Percentiles rank a stretch among this genome's conserved stretches.
Evolutionary conservation across 306 rosid genomes (phyloP).

Genomic region (Vigna angularis): DNA sequence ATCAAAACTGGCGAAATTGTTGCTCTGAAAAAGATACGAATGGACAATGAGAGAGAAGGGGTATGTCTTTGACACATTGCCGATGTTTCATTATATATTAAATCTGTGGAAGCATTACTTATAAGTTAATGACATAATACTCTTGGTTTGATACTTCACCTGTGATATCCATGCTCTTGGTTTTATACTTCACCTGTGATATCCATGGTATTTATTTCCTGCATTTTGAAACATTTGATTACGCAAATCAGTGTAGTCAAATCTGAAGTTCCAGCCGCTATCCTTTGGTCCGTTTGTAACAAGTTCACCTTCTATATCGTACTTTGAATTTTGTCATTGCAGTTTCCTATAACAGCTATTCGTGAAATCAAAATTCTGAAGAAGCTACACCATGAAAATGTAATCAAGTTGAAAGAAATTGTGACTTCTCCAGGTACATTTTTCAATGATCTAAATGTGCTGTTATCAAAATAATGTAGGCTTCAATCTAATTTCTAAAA

Average conservation of each 20-base stretch:
- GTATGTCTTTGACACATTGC: slow-evolving; percentile 44
- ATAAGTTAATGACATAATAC: not conserved
- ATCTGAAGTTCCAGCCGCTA: slow-evolving; percentile 12
- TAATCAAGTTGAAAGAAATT: slow-evolving; percentile 73
- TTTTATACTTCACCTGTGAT: slow-evolving; percentile 7
- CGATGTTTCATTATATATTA: slow-evolving; percentile 7
- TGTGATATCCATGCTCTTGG: not conserved
- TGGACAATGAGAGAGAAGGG: slow-evolving; percentile 84
- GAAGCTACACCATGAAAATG: slow-evolving; percentile 76
- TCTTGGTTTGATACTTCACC: slow-evolving; percentile 16
- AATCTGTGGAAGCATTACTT: not conserved
- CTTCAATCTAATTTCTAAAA: not conserved
- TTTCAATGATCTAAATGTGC: slow-evolving; percentile 20
- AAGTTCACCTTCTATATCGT: slow-evolving; percentile 3
- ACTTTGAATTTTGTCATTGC: slow-evolving; percentile 37
- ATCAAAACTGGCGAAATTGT: slow-evolving; percentile 72
- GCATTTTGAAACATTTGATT: slow-evolving; percentile 15
- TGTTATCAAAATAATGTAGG: not conserved
- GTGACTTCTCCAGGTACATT: slow-evolving; percentile 69
- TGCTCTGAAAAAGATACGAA: slow-evolving; percentile 76
- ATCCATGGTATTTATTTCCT: not conserved
- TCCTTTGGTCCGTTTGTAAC: slow-evolving; percentile 7
- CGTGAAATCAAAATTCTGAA: slow-evolving; percentile 76
- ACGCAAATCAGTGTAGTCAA: not conserved
- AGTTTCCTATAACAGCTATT: slow-evolving; percentile 81